phyloP scores from a whole-genome alignment of 495 filamentous ascomycete genomes.

The Massariosphaeria phaeospora region DNA sequence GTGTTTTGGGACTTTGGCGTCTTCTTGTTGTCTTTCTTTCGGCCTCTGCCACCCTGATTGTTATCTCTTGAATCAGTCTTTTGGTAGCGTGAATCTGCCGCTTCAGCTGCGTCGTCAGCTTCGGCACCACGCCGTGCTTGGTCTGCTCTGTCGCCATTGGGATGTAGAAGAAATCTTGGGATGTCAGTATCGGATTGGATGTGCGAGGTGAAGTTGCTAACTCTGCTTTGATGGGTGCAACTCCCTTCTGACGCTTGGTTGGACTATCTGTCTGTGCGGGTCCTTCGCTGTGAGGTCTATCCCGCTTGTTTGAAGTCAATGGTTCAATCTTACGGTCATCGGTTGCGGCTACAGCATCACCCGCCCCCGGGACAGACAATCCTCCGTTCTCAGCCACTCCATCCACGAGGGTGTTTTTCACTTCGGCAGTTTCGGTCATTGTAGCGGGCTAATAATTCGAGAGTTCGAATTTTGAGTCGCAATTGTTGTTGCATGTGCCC shows the following conservation, averaged over 20 bases:
- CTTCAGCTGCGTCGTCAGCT: conserved; percentile 41
- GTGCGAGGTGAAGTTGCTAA: conserved; percentile 43
- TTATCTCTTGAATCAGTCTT: conserved; percentile 38
- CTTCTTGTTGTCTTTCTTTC: conserved; percentile 52
- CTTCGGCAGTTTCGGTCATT: no score
- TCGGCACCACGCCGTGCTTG: conserved; percentile 11
- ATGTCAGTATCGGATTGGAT: conserved; percentile 8
- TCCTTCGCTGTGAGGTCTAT: conserved; percentile 1
- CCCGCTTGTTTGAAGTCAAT: conserved; percentile 11
- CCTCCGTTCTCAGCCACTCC: no score
- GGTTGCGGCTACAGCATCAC: not conserved
- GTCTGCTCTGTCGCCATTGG: not conserved
- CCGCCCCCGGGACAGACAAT: not conserved
- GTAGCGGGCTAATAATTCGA: no score
- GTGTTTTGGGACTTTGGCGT: conserved; percentile 80
- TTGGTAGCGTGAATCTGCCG: conserved; percentile 34
- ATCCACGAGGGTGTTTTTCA: no score
- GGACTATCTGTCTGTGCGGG: not conserved
- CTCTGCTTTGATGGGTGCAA: conserved; percentile 82
- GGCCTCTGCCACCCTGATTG: conserved; percentile 26
- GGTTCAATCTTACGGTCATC: not conserved
- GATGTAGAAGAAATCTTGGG: conserved; percentile 19
- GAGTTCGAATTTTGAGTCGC: no score
- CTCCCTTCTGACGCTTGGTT: conserved; percentile 53
- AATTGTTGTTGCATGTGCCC: no score